phyloP scores from a whole-genome alignment of 2,329 filamentous ascomycete species.

The Aspergillus pseudoviridinutans region DNA sequence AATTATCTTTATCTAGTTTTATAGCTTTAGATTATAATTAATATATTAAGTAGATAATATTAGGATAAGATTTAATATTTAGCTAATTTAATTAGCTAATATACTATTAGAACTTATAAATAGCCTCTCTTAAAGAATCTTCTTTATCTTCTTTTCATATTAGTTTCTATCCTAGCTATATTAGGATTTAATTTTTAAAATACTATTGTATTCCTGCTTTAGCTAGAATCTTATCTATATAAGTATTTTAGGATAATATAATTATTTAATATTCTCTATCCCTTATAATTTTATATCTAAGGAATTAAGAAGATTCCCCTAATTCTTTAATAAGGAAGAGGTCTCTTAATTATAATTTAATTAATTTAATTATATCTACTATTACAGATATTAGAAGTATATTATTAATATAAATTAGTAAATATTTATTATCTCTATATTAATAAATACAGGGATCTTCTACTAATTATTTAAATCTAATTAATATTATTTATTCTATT shows the following conservation, averaged over 20 bases:
- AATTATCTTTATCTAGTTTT: background rate
- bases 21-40: background rate
- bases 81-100: background rate
- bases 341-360: background rate
- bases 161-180: background rate
- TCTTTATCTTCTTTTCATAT: background rate
- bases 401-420: background rate
- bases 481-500: background rate
- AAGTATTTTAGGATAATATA: background rate
- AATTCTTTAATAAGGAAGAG: background rate
- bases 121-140: background rate
- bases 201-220: background rate
- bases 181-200: background rate
- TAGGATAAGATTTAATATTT: background rate
- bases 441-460: background rate
- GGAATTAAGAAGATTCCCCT: background rate
- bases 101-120: background rate
- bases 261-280: background rate
- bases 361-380: background rate
- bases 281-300: background rate
- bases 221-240: background rate
- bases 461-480: background rate
- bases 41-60: background rate
- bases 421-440: background rate
- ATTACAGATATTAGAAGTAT: background rate